Evolutionary conservation across 441 rosid genomes (phyloP), one percentile per base, ranked within the genome.

Genomic region (Populus tomentosa): DNA sequence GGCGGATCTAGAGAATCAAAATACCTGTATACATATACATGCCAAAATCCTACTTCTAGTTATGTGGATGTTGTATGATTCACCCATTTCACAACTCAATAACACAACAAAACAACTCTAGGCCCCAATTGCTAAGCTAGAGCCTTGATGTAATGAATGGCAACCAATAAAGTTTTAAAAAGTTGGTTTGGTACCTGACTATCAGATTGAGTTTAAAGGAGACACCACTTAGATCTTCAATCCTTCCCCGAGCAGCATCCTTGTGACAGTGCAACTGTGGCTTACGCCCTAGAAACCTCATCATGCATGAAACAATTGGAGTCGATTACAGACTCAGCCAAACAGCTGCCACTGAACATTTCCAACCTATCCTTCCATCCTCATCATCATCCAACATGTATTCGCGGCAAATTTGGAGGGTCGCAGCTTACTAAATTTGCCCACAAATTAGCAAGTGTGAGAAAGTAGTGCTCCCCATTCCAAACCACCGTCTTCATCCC

Each of bases 381-480:
- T 30, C 32, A 30, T 61, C 30, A 33, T 85, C 78, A 85, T 33
- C 79, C 74, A 56, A 53, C 68, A 40, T 71, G 78, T 23, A 84
- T 36, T 62, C 28, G 35, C 0, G 89, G 87, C 84, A 88, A 76
- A 63, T 73, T 83, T 46, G 95, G 95, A 68, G 94, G 88, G 61
- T 86, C 75, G 1, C 5, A 79, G 74, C 84, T 81, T 53, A 88
- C 77, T 35, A 89, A 76, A 85, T 90, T 87, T 63, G 88, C 89
- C 97, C 95, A 90, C 71, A 90, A 77, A 82, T 92, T 92, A 10
- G 88, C 92, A 8, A 90, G 84, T 10, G 84, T 82, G 73, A 88
- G 78, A 71, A 90, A 87, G 83, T 82, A 90, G 66, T 78, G 83
- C 61, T 78, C 78, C 65, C 84, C 86, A 16, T 87, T 81, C 95